A percentile compares a stretch with the other conserved stretches of the same genome.
These are phyloP conservation scores for Solioccasus polychromus DNA, from an alignment of 768 basidiomycete species.

Conservation along the genomic window DNA sequence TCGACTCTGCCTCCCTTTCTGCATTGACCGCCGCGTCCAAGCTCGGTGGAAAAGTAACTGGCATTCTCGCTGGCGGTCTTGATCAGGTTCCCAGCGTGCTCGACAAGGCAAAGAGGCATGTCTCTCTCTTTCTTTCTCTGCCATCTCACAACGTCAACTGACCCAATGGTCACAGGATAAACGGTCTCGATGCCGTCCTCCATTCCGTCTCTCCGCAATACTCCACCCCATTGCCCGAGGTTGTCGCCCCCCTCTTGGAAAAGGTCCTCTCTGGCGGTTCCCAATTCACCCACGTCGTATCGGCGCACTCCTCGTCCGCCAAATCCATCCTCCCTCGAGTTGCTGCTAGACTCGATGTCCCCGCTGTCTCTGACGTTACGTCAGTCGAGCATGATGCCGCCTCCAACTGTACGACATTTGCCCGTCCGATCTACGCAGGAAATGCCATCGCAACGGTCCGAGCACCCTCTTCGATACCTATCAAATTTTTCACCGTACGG, in stretches of 20 bases:
- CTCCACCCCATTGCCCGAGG: conserved; percentile 67
- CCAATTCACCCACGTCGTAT: conserved; percentile 86
- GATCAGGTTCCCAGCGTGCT: conserved; percentile 65
- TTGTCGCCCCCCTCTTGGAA: conserved; percentile 79
- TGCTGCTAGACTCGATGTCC: conserved; percentile 83
- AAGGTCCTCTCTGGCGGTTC: conserved; percentile 61
- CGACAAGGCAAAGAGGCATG: conserved; percentile 78
- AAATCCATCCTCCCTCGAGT: conserved; percentile 93
- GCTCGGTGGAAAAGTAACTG: conserved; percentile 84
- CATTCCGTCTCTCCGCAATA: conserved; percentile 73
- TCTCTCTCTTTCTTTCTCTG: conserved; percentile 19
- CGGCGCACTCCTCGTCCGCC: conserved; percentile 86
- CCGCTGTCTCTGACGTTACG: conserved; percentile 89
- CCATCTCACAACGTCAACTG: conserved; percentile 3
- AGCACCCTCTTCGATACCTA: conserved; percentile 66
- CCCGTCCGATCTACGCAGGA: conserved; percentile 95
- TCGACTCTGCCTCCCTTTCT: conserved; percentile 83
- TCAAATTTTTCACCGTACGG: conserved; percentile 96
- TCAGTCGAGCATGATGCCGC: conserved; percentile 70
- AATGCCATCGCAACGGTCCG: conserved; percentile 94
- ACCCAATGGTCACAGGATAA: conserved; percentile 44
- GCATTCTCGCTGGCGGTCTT: conserved; percentile 66
- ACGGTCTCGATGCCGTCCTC: conserved; percentile 64
- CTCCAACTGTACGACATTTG: conserved; percentile 78
- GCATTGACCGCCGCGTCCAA: conserved; percentile 88